Evolutionary conservation across 345 rosid species (phyloP).

Genomic region (Rhizophora mangle): DNA sequence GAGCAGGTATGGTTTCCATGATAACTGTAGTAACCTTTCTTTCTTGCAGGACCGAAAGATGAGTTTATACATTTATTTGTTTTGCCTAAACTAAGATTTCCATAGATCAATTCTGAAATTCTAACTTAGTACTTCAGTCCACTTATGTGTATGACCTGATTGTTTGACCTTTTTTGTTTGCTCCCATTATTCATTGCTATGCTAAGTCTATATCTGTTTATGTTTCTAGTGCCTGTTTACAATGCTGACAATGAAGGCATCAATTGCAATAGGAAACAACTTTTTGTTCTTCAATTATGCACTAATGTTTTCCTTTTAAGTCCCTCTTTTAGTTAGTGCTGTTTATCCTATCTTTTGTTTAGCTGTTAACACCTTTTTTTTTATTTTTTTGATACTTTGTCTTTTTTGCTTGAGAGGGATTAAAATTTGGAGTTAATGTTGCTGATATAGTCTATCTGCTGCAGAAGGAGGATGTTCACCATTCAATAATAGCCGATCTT

Average conservation of each 20-base stretch:
- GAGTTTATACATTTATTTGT: not conserved
- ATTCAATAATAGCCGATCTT: constrained; percentile 96
- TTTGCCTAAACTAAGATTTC: not conserved
- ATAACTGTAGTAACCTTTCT: not conserved
- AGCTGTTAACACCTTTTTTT: not conserved
- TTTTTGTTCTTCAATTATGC: not conserved
- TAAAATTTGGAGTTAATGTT: constrained; percentile 4
- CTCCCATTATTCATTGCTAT: not conserved
- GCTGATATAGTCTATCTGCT: constrained; percentile 19
- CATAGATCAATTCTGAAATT: not conserved
- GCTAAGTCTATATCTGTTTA: not conserved
- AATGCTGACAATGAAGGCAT: constrained; percentile 7
- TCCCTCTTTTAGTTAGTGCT: not conserved
- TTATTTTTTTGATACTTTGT: not conserved
- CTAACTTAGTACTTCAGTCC: not conserved
- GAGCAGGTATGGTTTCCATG: constrained; percentile 63
- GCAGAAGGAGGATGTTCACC: constrained; percentile 99
- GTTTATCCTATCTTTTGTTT: not conserved
- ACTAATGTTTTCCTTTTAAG: not conserved
- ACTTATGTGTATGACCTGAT: not conserved
- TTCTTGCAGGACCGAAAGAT: not conserved
- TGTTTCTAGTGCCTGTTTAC: not conserved
- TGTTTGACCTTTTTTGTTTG: not conserved
- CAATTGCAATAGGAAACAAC: constrained; percentile 8
- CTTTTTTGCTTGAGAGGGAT: constrained; percentile 4